A percentile compares a stretch with the other conserved stretches of the same genome.
Evolutionary conservation across 2,329 filamentous ascomycete genomes (phyloP).

Genomic region (Trichoderma gracile): DNA sequence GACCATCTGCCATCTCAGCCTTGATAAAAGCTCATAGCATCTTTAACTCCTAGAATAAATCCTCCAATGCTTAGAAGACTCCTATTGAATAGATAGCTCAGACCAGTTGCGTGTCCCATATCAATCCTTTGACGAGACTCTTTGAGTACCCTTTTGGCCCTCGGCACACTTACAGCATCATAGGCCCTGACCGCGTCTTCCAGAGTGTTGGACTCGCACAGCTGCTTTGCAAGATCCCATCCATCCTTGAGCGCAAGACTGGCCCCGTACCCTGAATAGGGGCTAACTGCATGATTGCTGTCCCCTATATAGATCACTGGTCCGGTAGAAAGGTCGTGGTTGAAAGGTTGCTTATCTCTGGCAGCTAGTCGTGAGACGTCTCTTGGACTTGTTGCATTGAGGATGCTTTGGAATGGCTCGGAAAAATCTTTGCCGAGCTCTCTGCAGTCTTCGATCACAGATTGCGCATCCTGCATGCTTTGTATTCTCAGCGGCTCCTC

Average conservation of each 20-base stretch:
- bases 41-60: not conserved
- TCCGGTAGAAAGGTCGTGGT: slow-evolving; percentile 30
- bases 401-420: slow-evolving; percentile 41
- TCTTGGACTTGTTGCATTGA: slow-evolving; percentile 40
- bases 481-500: not conserved
- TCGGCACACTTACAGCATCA: slow-evolving; percentile 38
- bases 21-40: not conserved
- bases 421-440: slow-evolving; percentile 37
- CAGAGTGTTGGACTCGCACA: slow-evolving; percentile 34
- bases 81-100: not conserved
- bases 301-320: slow-evolving; percentile 47
- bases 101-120: slow-evolving; percentile 24
- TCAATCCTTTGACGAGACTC: slow-evolving; percentile 29
- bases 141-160: slow-evolving; percentile 33
- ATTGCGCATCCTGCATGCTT: not conserved
- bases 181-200: slow-evolving; percentile 37
- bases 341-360: slow-evolving; percentile 45
- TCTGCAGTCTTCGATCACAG: not conserved
- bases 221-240: slow-evolving; percentile 42
- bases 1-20: not conserved
- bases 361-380: slow-evolving; percentile 42
- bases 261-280: slow-evolving; percentile 49
- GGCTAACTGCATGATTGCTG: slow-evolving; percentile 47
- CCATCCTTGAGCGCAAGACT: slow-evolving; percentile 48
- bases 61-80: not conserved